Base-by-base conservation (phyloP, 148 eudicot genomes). In the Gaultheria prostrata region DNA sequence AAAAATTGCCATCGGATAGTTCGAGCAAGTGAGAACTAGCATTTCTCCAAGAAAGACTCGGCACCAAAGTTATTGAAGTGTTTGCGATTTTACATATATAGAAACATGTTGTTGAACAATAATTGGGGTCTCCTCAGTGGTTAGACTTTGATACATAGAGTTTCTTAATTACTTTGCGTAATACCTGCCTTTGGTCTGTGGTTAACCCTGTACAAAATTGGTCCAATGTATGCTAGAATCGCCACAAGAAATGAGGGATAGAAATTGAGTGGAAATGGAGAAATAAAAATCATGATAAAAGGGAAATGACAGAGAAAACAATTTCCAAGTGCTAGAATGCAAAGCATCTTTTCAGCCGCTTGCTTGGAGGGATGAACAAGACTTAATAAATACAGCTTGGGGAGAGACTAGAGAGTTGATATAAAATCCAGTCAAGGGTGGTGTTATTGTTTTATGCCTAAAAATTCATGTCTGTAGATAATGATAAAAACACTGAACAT, bases 291-390 rank as follows among this genome's bases (percentile, higher is more conserved):
- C 71, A 69, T 4, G 35, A 69, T 17, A 72, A 35, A 33, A 35
- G 48, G 76, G 49, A 73, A 73, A 73, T 7, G 14, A 35, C 20
- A 12, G 20, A 73, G 46, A 73, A 73, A 35, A 73, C 20, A 6
- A 73, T 20, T 73, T 73, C 48, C 77, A 39, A 73, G 77, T 39
- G 77, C 77, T 73, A 73, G 48, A 73, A 35, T 18, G 24, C n/a
- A 39, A 39, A 20, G 26, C 15, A 35, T 39, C 46, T 32, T 17
- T 73, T 39, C 77, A 73, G 50, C 24, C 12, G 18, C 26, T 35
- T 39, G 49, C 49, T 35, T 35, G 48, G 77, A 14, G 4, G n/a
- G 45, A 33, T 26, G 76, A 30, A 69, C 18, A 6, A 69, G 26
- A 13, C 18, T 26, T 17, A 13, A 69, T 28, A 30, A 12, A 30